Conservation (phyloP, 1,284 basidiomycete species). For the Cutaneotrichosporon cavernicola region DNA sequence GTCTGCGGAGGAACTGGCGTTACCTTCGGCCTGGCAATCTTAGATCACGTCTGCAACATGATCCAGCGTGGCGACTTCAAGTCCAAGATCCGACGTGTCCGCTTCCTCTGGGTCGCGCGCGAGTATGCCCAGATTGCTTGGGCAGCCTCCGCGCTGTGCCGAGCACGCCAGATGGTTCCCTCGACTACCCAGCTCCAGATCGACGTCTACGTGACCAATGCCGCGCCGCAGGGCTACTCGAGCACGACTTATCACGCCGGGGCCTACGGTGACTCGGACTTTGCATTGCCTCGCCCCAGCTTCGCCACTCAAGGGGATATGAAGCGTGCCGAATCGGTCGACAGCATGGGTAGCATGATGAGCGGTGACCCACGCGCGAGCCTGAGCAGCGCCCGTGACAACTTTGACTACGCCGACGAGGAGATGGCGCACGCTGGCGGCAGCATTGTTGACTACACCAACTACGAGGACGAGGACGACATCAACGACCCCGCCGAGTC, state of each 20-base stretch:
- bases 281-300: conserved; percentile 54
- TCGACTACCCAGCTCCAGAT: conserved; percentile 62
- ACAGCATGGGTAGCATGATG: conserved; percentile 35
- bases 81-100: conserved; percentile 62
- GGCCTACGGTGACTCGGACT: conserved; percentile 6
- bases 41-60: conserved; percentile 68
- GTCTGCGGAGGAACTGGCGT: conserved; percentile 78
- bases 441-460: conserved; percentile 64
- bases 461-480: conserved; percentile 78
- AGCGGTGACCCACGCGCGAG: conserved; percentile 16
- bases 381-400: conserved; percentile 52
- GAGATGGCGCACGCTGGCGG: conserved; percentile 22
- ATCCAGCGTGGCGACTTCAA: conserved; percentile 57
- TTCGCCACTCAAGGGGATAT: conserved; percentile 42
- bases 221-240: conserved; percentile 18
- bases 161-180: conserved; percentile 66
- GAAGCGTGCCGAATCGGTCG: conserved; percentile 46
- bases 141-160: conserved; percentile 69
- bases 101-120: conserved; percentile 80
- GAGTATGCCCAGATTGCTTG: conserved; percentile 82
- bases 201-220: conserved; percentile 75
- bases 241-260: conserved; percentile 5
- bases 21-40: conserved; percentile 69
- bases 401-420: conserved; percentile 50
- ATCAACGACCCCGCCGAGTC: conserved; percentile 67